Percentiles rank a stretch among this genome's conserved stretches.
Conservation (phyloP, 306 rosid genomes). For the Sechiopsis laciniata region DNA sequence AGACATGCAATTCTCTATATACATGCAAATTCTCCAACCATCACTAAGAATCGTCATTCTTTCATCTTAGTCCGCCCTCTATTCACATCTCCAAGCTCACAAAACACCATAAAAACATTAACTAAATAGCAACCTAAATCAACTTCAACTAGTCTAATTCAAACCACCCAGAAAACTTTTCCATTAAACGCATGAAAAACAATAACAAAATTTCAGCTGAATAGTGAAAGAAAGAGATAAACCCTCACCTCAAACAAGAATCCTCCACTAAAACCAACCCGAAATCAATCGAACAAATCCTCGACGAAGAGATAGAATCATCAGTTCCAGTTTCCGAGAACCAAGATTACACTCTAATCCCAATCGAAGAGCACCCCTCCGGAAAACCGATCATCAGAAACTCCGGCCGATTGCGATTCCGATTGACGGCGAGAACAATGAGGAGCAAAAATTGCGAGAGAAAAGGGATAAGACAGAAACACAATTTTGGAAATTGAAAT, state of each 20-base stretch:
- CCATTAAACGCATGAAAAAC: neutral
- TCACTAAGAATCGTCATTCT: neutral
- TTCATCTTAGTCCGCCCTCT: neutral
- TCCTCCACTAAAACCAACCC: neutral
- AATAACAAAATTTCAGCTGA: neutral
- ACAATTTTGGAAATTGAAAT: neutral
- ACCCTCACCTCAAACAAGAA: constrained; percentile 12
- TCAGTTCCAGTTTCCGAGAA: constrained; percentile 2
- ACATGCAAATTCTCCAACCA: neutral
- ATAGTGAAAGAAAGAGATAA: neutral
- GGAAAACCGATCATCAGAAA: neutral
- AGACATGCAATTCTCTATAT: neutral
- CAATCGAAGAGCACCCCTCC: neutral
- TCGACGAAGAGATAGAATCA: neutral
- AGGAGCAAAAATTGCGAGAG: constrained; percentile 5
- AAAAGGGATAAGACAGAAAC: constrained; percentile 19
- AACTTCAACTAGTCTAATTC: neutral
- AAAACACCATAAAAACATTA: no score
- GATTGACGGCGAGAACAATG: constrained; percentile 1
- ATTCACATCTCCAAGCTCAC: no score
- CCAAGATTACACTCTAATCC: neutral
- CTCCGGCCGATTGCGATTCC: constrained; percentile 1
- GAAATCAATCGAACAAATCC: constrained; percentile 10
- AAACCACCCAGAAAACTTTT: neutral
- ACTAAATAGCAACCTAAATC: no score